Percentiles rank a stretch among this genome's conserved stretches.
phyloP scores from a whole-genome alignment of 139 green algal species.

The Haematococcus sp. region DNA sequence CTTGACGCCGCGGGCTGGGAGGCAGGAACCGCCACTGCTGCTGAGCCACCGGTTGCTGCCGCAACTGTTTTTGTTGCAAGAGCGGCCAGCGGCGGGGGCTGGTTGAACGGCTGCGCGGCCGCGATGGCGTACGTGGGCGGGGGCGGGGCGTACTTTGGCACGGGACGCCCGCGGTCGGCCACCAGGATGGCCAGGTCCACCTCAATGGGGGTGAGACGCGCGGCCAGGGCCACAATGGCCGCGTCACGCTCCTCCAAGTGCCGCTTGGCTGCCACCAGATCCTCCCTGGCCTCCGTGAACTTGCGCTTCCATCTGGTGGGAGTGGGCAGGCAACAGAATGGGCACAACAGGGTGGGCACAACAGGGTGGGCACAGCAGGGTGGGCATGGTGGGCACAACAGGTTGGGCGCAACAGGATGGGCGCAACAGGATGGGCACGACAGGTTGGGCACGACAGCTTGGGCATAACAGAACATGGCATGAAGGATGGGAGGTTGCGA shows the following conservation, averaged over 20 bases:
- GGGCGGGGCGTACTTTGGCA: background rate
- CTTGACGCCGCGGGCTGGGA: too few relatives aligned
- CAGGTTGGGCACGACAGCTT: too few relatives aligned
- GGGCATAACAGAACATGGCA: too few relatives aligned
- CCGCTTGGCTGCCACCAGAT: slow-evolving; percentile 5
- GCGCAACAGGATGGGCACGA: too few relatives aligned
- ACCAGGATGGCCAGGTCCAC: slow-evolving; percentile 35
- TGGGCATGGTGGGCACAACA: background rate
- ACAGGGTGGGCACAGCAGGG: background rate
- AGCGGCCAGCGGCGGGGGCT: too few relatives aligned
- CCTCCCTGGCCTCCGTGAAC: background rate
- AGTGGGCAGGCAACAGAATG: background rate
- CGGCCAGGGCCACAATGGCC: slow-evolving; percentile 1
- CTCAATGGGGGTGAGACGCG: slow-evolving; percentile 11
- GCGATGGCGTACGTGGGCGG: background rate
- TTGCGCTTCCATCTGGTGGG: slow-evolving; percentile 7
- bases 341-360: too few relatives aligned
- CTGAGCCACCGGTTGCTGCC: too few relatives aligned
- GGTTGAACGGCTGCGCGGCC: background rate
- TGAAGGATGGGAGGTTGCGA: too few relatives aligned
- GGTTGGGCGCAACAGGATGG: background rate
- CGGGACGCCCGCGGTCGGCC: slow-evolving; percentile 17
- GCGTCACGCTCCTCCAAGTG: slow-evolving; percentile 12
- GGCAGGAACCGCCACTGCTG: too few relatives aligned
- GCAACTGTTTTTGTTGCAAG: too few relatives aligned